phyloP scores from a whole-genome alignment of 306 rosid genomes.

The Sicyos baderoa region DNA sequence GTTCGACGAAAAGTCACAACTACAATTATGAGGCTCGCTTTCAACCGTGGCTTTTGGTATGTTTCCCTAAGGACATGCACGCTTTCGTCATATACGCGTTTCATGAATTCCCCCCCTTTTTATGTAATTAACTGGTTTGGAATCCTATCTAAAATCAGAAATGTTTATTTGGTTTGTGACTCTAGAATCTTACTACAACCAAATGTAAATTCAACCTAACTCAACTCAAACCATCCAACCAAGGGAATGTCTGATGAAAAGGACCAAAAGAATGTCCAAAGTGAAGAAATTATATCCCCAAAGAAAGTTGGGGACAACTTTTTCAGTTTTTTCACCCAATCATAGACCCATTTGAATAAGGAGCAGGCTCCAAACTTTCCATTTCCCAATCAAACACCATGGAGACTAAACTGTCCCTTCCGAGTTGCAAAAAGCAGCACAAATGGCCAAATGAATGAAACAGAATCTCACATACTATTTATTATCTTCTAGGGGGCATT shows the following conservation, averaged over 20 bases:
- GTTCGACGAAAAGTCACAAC: slow-evolving; percentile 15
- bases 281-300: slow-evolving; percentile 37
- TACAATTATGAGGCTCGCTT: slow-evolving; percentile 20
- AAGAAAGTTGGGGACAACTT: slow-evolving; percentile 17
- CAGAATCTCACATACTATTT: slow-evolving; percentile 48
- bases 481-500: slow-evolving; percentile 15
- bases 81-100: slow-evolving; percentile 31
- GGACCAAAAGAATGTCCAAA: slow-evolving; percentile 42
- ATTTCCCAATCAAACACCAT: slow-evolving; percentile 48
- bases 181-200: too few relatives aligned
- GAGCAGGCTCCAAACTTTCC: slow-evolving; percentile 37
- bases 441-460: slow-evolving; percentile 44
- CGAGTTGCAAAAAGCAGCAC: slow-evolving; percentile 44
- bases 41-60: slow-evolving; percentile 19
- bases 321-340: slow-evolving; percentile 38
- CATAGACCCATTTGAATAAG: slow-evolving; percentile 47
- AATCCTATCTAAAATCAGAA: too few relatives aligned
- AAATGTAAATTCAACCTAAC: too few relatives aligned
- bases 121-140: neutral
- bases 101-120: neutral
- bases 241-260: slow-evolving; percentile 50
- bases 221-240: neutral
- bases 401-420: slow-evolving; percentile 51
- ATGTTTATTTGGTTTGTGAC: too few relatives aligned
- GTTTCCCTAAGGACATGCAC: slow-evolving; percentile 30